Percentiles rank a stretch among this genome's conserved stretches.
These are phyloP conservation scores for Neopestalotiopsis sp. DNA, from an alignment of 2,329 filamentous ascomycete species.

Conservation along the genomic window DNA sequence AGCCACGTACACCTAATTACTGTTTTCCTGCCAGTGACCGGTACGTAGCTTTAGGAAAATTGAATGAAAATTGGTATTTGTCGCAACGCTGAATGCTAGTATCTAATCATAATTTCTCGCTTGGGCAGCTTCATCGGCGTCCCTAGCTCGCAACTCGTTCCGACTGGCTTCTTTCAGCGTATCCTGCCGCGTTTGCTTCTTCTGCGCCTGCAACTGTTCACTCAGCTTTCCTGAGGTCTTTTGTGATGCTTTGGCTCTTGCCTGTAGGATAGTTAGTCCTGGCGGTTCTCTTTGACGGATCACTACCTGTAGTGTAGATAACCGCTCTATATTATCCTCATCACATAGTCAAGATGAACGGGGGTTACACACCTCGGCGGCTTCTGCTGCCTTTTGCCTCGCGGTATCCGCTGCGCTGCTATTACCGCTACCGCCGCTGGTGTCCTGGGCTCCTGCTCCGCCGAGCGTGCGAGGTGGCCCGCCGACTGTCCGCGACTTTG, in stretches of 20 bases:
- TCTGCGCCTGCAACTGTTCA: slow-evolving; percentile 74
- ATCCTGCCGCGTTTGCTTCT: slow-evolving; percentile 71
- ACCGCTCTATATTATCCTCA: background rate
- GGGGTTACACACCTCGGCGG: slow-evolving; percentile 71
- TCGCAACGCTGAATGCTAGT: background rate
- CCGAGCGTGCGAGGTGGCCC: slow-evolving; percentile 70
- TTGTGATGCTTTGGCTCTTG: slow-evolving; percentile 64
- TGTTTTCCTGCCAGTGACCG: too few relatives aligned
- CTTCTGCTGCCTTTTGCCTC: slow-evolving; percentile 74
- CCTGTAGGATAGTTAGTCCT: slow-evolving; percentile 47
- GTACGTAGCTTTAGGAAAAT: too few relatives aligned
- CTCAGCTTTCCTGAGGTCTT: slow-evolving; percentile 72
- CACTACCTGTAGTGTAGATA: background rate
- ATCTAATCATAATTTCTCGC: slow-evolving; percentile 61
- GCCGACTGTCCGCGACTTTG: slow-evolving; percentile 50
- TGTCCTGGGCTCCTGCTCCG: slow-evolving; percentile 39
- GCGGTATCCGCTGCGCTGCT: slow-evolving; percentile 57
- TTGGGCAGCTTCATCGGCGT: slow-evolving; percentile 68
- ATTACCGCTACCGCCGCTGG: slow-evolving; percentile 22
- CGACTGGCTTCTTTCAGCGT: slow-evolving; percentile 71
- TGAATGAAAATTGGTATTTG: background rate
- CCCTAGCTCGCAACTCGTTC: slow-evolving; percentile 67
- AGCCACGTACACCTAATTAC: too few relatives aligned
- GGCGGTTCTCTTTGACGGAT: background rate
- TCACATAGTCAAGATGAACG: background rate